Evolutionary conservation across 345 rosid genomes (phyloP).

Genomic region (Psidium guajava): DNA sequence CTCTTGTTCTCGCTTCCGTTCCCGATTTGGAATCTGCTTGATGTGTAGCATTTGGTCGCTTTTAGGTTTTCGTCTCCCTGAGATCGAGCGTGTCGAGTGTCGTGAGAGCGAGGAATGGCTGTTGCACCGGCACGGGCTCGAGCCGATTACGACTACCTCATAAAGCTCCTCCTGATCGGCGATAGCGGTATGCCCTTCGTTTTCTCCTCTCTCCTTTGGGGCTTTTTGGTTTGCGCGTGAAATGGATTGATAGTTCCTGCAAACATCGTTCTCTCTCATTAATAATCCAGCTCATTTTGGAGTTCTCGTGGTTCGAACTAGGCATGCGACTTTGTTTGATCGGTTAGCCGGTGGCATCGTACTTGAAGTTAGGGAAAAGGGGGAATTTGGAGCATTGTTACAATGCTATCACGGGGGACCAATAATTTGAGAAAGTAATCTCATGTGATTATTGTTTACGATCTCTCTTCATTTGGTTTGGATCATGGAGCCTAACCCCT

Average conservation of each 20-base stretch:
- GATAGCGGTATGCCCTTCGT: conserved; percentile 3
- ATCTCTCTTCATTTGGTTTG: background rate
- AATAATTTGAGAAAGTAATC: background rate
- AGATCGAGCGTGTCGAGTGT: background rate
- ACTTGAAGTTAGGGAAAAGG: background rate
- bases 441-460: background rate
- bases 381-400: background rate
- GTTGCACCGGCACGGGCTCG: conserved; percentile 10
- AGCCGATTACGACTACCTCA: conserved; percentile 9
- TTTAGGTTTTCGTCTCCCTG: background rate
- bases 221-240: background rate
- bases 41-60: background rate
- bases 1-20: conserved; percentile 3
- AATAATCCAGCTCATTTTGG: background rate
- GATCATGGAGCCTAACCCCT: background rate
- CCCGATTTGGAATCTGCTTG: background rate
- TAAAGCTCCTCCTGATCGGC: conserved; percentile 8
- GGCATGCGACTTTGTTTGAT: background rate
- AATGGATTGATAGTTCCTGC: background rate
- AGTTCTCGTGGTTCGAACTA: background rate
- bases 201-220: background rate
- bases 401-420: background rate
- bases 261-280: background rate
- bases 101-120: background rate
- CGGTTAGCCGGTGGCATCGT: background rate